Evolutionary conservation across 2,329 filamentous ascomycete species (phyloP).

Genomic region (Trichoderma koningiopsis): DNA sequence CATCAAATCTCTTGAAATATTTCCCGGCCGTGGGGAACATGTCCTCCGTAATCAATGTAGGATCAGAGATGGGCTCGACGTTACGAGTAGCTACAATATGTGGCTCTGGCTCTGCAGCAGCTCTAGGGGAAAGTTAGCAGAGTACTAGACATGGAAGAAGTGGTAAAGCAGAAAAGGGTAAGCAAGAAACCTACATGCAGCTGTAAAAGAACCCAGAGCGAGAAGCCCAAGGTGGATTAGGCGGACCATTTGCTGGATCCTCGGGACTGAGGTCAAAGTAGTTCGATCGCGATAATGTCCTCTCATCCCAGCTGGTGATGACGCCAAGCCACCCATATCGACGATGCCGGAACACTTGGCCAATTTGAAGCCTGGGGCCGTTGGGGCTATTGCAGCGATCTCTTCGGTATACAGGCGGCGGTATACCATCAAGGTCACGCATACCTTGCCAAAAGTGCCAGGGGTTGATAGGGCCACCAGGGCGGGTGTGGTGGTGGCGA

Average conservation of each 20-base stretch:
- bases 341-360: constrained; percentile 81
- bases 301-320: constrained; percentile 83
- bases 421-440: constrained; percentile 47
- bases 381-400: constrained; percentile 24
- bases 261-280: neutral
- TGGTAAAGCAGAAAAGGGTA: neutral
- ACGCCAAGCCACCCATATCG: constrained; percentile 79
- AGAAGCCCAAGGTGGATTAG: neutral
- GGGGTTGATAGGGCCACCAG: constrained; percentile 33
- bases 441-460: constrained; percentile 41
- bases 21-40: constrained; percentile 74
- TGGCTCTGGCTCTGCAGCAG: constrained; percentile 39
- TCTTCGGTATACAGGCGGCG: constrained; percentile 41
- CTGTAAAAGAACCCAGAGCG: constrained; percentile 67
- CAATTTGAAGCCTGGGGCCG: constrained; percentile 62
- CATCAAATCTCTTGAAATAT: constrained; percentile 87
- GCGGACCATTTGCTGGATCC: neutral
- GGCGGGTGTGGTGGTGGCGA: constrained; percentile 33
- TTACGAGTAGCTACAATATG: constrained; percentile 67
- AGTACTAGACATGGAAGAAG: neutral
- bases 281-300: constrained; percentile 34
- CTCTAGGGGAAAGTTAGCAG: constrained; percentile 30
- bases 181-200: constrained; percentile 72
- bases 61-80: constrained; percentile 62
- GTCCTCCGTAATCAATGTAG: constrained; percentile 51